These are phyloP conservation scores for Helicocarpus griseus DNA, from an alignment of 2,329 filamentous ascomycete genomes.

Conservation along the genomic window DNA sequence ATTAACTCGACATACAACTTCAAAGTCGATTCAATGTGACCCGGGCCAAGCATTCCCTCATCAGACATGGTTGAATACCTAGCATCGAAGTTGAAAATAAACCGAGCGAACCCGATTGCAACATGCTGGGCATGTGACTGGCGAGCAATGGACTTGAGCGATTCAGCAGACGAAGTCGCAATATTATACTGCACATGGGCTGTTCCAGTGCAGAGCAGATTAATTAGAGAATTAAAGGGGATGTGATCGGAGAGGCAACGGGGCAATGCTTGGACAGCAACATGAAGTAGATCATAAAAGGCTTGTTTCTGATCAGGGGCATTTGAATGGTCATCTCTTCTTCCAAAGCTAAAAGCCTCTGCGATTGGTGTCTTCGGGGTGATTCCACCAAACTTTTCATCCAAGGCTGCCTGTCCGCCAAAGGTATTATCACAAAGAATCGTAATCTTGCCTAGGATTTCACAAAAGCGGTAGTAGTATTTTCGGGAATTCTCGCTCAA, in stretches of 20 bases:
- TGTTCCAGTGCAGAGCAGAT: constrained; percentile 89
- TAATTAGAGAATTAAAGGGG: constrained; percentile 86
- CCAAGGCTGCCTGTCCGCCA: constrained; percentile 85
- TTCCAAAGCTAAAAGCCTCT: constrained; percentile 83
- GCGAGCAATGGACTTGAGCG: constrained; percentile 86
- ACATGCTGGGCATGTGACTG: constrained; percentile 92
- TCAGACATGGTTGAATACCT: constrained; percentile 97
- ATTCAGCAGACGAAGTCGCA: constrained; percentile 82
- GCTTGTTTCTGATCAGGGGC: constrained; percentile 77
- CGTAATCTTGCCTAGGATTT: constrained; percentile 90
- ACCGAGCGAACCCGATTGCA: constrained; percentile 89
- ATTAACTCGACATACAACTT: constrained; percentile 87
- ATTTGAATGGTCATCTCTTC: constrained; percentile 67
- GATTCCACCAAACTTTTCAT: constrained; percentile 84
- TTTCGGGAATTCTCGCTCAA: constrained; percentile 71
- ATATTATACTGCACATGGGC: constrained; percentile 91
- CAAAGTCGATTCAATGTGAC: constrained; percentile 89
- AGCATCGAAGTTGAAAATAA: constrained; percentile 98
- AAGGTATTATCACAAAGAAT: constrained; percentile 96
- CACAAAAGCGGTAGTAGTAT: constrained; percentile 84
- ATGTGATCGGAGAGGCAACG: constrained; percentile 88
- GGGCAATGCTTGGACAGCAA: constrained; percentile 88
- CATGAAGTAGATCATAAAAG: constrained; percentile 91
- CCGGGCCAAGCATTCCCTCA: constrained; percentile 86
- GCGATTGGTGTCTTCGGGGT: constrained; percentile 91